Conservation (phyloP, 495 filamentous ascomycete genomes). For the Geoglossum glabrum region DNA sequence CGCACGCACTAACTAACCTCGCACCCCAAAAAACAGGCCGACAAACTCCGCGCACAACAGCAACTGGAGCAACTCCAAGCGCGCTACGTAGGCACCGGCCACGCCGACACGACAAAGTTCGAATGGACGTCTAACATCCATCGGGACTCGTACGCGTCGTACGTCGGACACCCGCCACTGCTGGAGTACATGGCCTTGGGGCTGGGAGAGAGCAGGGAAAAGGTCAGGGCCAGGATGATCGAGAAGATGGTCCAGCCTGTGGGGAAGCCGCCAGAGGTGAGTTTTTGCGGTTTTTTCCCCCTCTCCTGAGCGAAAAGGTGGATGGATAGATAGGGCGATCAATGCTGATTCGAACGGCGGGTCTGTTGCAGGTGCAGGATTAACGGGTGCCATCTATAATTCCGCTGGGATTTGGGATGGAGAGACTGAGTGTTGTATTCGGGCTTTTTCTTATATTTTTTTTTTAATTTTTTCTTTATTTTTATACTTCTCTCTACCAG, state of each 20-base stretch:
- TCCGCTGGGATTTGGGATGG: too few relatives aligned
- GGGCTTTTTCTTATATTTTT: too few relatives aligned
- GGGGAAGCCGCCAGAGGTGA: slow-evolving; percentile 49
- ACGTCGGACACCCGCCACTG: slow-evolving; percentile 76
- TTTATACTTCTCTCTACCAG: too few relatives aligned
- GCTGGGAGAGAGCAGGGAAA: slow-evolving; percentile 65
- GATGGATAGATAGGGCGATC: not conserved
- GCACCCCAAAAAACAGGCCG: slow-evolving; percentile 35
- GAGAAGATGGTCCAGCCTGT: slow-evolving; percentile 89
- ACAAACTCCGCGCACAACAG: slow-evolving; percentile 93
- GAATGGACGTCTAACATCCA: slow-evolving; percentile 90
- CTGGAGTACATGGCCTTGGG: slow-evolving; percentile 80
- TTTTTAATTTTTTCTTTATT: too few relatives aligned
- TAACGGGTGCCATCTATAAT: too few relatives aligned
- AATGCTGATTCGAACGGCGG: not conserved
- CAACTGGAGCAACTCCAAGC: slow-evolving; percentile 91
- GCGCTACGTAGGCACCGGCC: slow-evolving; percentile 90
- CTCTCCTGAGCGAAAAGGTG: not conserved
- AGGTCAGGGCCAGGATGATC: slow-evolving; percentile 56
- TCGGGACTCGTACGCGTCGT: slow-evolving; percentile 62
- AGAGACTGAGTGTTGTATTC: too few relatives aligned
- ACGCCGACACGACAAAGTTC: slow-evolving; percentile 89
- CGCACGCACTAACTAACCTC: not conserved
- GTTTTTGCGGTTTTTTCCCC: slow-evolving; percentile 2
- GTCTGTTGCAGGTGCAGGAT: too few relatives aligned